Evolutionary conservation across 768 basidiomycete genomes (phyloP).

Genomic region (Suillus clintonianus): DNA sequence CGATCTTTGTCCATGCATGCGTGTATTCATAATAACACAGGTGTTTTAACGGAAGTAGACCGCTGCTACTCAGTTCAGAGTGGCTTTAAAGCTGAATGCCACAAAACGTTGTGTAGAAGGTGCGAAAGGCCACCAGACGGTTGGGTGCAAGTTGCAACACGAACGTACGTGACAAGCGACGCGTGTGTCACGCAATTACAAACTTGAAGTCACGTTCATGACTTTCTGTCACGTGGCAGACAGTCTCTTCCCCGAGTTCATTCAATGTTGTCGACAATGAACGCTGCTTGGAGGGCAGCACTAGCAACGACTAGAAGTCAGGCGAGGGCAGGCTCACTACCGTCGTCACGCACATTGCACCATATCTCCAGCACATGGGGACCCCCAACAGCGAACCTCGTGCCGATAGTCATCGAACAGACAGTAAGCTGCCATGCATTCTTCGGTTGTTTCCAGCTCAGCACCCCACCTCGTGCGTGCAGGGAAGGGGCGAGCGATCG

Average conservation of each 20-base stretch:
- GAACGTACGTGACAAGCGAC: slow-evolving; percentile 18
- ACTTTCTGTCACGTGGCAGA: slow-evolving; percentile 20
- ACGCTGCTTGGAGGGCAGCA: not conserved
- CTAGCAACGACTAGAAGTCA: slow-evolving; percentile 17
- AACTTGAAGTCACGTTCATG: slow-evolving; percentile 12
- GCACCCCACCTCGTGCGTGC: slow-evolving; percentile 8
- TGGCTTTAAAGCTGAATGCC: not conserved
- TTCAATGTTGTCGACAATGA: not conserved
- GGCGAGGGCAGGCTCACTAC: slow-evolving; percentile 11
- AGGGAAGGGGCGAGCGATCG: slow-evolving; percentile 86
- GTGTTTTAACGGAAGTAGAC: not conserved
- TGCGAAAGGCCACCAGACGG: not conserved
- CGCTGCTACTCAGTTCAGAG: not conserved
- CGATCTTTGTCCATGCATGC: slow-evolving; percentile 45
- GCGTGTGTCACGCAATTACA: slow-evolving; percentile 34
- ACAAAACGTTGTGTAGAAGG: not conserved
- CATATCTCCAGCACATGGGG: slow-evolving; percentile 50
- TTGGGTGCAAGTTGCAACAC: slow-evolving; percentile 1
- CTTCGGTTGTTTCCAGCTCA: slow-evolving; percentile 15
- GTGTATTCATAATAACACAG: slow-evolving; percentile 24
- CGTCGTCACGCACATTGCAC: slow-evolving; percentile 49
- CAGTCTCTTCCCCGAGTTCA: not conserved
- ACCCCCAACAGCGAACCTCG: slow-evolving; percentile 61
- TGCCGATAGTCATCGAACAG: slow-evolving; percentile 93
- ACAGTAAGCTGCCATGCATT: slow-evolving; percentile 53